Percentiles rank a stretch among this genome's conserved stretches.
These are phyloP conservation scores for Ormosia emarginata DNA, from an alignment of 306 rosid genomes.

Conservation along the genomic window DNA sequence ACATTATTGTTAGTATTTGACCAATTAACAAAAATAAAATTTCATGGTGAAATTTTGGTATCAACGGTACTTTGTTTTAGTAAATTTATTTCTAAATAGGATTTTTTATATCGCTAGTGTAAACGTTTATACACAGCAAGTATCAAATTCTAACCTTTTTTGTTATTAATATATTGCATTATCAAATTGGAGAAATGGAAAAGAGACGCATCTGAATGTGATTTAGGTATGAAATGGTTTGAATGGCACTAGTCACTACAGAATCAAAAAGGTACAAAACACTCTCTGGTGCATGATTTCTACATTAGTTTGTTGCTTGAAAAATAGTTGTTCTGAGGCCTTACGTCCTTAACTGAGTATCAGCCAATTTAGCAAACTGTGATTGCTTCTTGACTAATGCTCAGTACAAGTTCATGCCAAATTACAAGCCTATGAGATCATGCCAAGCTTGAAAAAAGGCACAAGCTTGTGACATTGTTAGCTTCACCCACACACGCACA, in stretches of 20 bases:
- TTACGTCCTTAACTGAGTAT: neutral
- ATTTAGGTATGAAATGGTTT: conserved; percentile 2
- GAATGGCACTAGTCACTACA: neutral
- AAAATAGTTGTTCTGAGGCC: neutral
- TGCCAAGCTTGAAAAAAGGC: conserved; percentile 19
- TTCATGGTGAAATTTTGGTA: no score
- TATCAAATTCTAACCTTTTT: no score
- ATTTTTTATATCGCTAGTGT: no score
- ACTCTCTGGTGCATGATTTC: neutral
- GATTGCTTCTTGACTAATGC: conserved; percentile 11
- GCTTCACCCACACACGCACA: neutral
- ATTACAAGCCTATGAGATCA: conserved; percentile 26
- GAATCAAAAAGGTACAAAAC: neutral
- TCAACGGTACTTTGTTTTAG: no score
- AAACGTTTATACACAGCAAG: no score
- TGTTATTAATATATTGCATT: neutral
- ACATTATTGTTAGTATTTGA: no score
- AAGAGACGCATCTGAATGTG: neutral
- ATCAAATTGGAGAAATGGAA: neutral
- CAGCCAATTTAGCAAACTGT: neutral
- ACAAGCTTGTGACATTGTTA: conserved; percentile 22
- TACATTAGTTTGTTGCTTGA: neutral
- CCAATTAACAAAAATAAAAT: no score
- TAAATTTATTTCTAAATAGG: no score
- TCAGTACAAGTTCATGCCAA: conserved; percentile 16